Evolutionary conservation across 192 early-diverging fungal species (phyloP).

Genomic region (Physocladia obscura): DNA sequence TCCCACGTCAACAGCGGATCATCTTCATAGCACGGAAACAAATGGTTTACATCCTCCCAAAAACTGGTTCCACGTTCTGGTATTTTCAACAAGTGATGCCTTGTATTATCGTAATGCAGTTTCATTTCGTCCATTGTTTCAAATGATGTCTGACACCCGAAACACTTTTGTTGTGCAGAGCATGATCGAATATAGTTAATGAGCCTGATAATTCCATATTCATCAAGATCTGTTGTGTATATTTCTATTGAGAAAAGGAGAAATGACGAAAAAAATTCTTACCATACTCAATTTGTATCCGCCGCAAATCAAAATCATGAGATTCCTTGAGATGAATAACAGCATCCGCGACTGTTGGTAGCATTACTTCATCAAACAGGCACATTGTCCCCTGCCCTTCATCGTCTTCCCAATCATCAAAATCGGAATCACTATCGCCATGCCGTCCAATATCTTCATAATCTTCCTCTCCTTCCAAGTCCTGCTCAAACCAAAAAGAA

Average conservation of each 20-base stretch:
- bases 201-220: conserved; percentile 67
- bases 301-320: conserved; percentile 75
- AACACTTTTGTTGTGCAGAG: conserved; percentile 65
- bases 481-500: neutral
- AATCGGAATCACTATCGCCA: conserved; percentile 17
- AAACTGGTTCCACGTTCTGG: conserved; percentile 32
- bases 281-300: conserved; percentile 34
- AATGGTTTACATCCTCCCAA: conserved; percentile 75
- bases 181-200: conserved; percentile 79
- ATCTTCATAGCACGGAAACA: conserved; percentile 79
- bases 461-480: conserved; percentile 1
- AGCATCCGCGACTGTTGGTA: conserved; percentile 56
- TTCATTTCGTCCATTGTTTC: conserved; percentile 47
- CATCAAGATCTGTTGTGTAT: conserved; percentile 12
- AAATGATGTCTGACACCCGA: conserved; percentile 62
- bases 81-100: conserved; percentile 26
- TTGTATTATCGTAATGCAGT: conserved; percentile 53
- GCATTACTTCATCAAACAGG: conserved; percentile 68
- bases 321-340: conserved; percentile 69
- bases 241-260: neutral
- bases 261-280: neutral
- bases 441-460: neutral
- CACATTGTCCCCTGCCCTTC: conserved; percentile 58
- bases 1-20: conserved; percentile 85
- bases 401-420: conserved; percentile 55